Conservation (phyloP, 306 rosid genomes). For the Pyrus communis region DNA sequence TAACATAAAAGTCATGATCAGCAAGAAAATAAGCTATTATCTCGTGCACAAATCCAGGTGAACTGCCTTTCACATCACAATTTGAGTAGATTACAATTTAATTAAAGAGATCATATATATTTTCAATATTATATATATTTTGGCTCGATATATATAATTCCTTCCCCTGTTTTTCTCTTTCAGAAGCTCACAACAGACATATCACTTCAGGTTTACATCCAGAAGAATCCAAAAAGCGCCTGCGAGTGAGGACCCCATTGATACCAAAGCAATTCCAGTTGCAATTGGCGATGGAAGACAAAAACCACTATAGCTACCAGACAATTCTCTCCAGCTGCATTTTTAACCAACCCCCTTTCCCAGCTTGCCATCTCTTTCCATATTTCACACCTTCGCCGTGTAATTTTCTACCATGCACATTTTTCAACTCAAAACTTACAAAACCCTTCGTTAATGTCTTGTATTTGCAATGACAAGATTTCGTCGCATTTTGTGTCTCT, state of each 20-base stretch:
- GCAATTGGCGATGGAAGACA: constrained; percentile 21
- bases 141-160: neutral
- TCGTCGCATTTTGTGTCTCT: neutral
- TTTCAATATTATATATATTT: neutral
- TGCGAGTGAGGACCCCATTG: constrained; percentile 36
- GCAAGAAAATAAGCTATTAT: neutral
- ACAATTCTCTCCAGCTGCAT: constrained; percentile 44
- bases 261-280: constrained; percentile 31
- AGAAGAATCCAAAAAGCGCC: constrained; percentile 51
- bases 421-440: neutral
- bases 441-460: neutral
- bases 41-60: neutral
- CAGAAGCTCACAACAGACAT: neutral
- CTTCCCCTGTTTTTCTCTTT: neutral
- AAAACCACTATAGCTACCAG: neutral
- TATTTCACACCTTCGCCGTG: neutral
- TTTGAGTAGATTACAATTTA: neutral
- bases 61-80: neutral
- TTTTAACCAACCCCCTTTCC: neutral
- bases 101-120: neutral
- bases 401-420: constrained; percentile 1
- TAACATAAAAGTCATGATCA: neutral
- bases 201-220: constrained; percentile 18
- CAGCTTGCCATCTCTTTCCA: constrained; percentile 22
- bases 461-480: neutral